Conservation (phyloP, 208 protist species). For the Acanthamoeba lenticulata region DNA sequence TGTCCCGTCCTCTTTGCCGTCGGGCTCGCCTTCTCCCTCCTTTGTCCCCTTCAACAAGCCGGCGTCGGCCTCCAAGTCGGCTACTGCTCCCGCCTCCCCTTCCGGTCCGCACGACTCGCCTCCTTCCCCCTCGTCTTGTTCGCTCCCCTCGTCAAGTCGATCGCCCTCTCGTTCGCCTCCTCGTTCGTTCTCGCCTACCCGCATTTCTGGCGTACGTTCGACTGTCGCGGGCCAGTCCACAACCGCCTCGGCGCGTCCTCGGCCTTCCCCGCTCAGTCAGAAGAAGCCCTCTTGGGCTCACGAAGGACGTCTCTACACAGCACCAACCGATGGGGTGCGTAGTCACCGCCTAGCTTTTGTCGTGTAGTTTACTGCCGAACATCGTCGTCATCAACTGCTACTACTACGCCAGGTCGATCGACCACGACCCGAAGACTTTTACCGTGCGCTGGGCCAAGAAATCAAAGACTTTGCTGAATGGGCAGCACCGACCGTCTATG, state of each 20-base stretch:
- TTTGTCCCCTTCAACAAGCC: too few relatives aligned
- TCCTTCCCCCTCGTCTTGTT: neutral
- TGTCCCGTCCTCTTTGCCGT: neutral
- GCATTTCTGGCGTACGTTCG: too few relatives aligned
- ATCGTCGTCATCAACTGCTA: neutral
- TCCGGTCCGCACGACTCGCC: too few relatives aligned
- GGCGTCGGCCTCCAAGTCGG: too few relatives aligned
- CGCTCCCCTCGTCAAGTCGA: too few relatives aligned
- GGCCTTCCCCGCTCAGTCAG: too few relatives aligned
- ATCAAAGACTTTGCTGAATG: constrained; percentile 1
- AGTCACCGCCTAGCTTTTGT: too few relatives aligned
- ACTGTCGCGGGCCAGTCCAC: too few relatives aligned
- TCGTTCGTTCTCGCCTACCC: too few relatives aligned
- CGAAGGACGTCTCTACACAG: neutral
- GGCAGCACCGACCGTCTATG: neutral
- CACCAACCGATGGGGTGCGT: neutral
- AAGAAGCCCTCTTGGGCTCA: neutral
- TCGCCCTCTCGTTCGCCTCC: neutral
- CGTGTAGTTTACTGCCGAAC: neutral
- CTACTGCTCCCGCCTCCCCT: too few relatives aligned
- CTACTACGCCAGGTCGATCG: neutral
- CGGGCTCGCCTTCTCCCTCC: neutral
- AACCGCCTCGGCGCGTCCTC: too few relatives aligned
- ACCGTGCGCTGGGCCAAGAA: neutral
- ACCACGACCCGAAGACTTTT: neutral